Base-by-base conservation (phyloP, 768 basidiomycete genomes). In the Leccinum olivaceopallidum region DNA sequence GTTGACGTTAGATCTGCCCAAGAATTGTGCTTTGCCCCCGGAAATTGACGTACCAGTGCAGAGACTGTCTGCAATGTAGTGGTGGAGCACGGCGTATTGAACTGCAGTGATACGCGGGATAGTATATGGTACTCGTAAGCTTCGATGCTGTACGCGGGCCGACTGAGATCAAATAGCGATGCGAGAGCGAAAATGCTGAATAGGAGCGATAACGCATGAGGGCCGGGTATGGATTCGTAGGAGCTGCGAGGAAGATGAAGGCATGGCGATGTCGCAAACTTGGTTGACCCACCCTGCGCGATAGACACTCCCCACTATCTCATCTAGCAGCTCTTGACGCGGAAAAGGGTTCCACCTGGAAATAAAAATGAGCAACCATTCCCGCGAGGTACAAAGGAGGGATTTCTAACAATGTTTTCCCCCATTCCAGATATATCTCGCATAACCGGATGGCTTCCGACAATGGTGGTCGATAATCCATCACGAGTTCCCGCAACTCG, bases 131-230 rank as follows among this genome's bases (percentile, higher is more conserved):
- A 91, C 55, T 87, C 85, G 42, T 84, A 77, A 8, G 88, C 82
- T 57, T 85, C 81, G 14, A 80, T 67, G 6, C 81, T 77, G 64
- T 81, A 82, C 42, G 84, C 75, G 2, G 79, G 79, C 7, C 72
- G 69, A 53, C 74, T 67, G 6, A 79, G 77, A 66, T 89, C 86
- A 63, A 89, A 85, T n/a, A 89, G 76, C 0, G 80, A 74, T 0
- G 82, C 89, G 26, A 92, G 78, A 6, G 88, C 83, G 62, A 92
- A 85, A 13, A 90, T 71, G 48, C 81, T 80, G 68, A 86, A 89
- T 20, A 92, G 77, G 28, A 91, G 77, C 0, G 88, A 78, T 16
- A 90, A 74, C 1, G 80, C 73, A 60, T 89, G 85, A n/a, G 80
- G 73, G n/a, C 71, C 72, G 8, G 76, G 69, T 51, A 79, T 63